Base-by-base conservation (phyloP, 805 yeast genomes). In the Saccharomycopsis fodiens region DNA sequence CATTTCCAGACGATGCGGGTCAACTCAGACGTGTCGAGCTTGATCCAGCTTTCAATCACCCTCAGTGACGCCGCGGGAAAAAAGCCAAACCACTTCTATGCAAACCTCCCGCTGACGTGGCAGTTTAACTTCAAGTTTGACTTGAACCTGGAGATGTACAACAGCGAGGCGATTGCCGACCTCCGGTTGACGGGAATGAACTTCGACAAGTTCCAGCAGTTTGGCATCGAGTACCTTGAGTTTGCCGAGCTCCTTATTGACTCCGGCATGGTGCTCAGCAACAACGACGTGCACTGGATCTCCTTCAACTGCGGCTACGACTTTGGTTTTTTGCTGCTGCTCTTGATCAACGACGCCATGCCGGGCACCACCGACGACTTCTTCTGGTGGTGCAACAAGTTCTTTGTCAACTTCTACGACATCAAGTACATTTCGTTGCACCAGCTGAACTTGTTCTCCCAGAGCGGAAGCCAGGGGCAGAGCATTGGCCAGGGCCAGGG, bases 281-380 rank as follows among this genome's bases (percentile, higher is more conserved):
- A 63, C 34, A 70, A 72, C 23, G 65, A 74, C 30, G 76, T 86
- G 39, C 78, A 81, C 43, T 93, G 98, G 98, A 72, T 87, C 43
- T 82, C 95, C 50, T 93, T 83, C 65, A 97, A 93, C 61, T 81
- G 80, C 1, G 98, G 97, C 10, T 93, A 93, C 63, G 98, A 93
- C 62, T 75, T 89, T 59, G 98, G 97, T 1, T 89, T 89, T 61
- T 68, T 93, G 49, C 66, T 88, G 13, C 78, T 94, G 41, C 69
- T 87, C 53, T 69, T 91, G 59, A 77, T 82, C 55, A 85, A 86
- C 62, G 74, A 77, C 41, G 65, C 71, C 41, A 82, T 91, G 72
- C 97, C 97, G 1, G 74, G 74, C 23, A 84, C 81, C 53, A 89
- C 84, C 59, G 75, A 76, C 35, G 95, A 82, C 31, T 91, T 87